Evolutionary conservation across 2,329 filamentous ascomycete genomes (phyloP).

Genomic region (Sphaerulina populicola): DNA sequence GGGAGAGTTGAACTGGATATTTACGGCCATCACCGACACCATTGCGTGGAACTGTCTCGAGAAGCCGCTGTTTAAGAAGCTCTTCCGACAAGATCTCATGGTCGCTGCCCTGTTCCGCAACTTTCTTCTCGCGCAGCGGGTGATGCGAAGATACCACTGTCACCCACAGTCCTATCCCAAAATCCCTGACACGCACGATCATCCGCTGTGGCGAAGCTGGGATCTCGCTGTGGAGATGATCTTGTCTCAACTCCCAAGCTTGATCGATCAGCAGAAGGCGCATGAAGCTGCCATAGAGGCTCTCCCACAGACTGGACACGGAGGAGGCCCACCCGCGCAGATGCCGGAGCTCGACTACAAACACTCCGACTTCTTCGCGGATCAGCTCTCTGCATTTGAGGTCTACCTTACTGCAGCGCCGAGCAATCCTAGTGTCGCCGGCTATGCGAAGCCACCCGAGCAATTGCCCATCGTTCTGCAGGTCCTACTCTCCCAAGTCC

Average conservation of each 20-base stretch:
- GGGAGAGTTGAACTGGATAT: conserved; percentile 98
- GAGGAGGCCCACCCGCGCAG: conserved; percentile 17
- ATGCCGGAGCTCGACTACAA: conserved; percentile 70
- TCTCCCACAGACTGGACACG: conserved; percentile 10
- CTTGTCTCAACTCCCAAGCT: conserved; percentile 73
- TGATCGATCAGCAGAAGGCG: conserved; percentile 67
- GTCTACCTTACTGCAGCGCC: conserved; percentile 87
- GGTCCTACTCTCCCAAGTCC: conserved; percentile 90
- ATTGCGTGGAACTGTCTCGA: conserved; percentile 96
- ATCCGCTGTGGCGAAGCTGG: conserved; percentile 95
- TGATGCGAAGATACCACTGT: conserved; percentile 95
- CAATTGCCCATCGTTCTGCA: conserved; percentile 94
- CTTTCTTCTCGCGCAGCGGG: conserved; percentile 84
- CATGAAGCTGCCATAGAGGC: conserved; percentile 34
- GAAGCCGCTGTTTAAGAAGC: conserved; percentile 84
- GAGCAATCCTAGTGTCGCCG: conserved; percentile 74
- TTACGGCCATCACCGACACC: conserved; percentile 96
- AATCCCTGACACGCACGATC: conserved; percentile 89
- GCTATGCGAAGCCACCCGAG: conserved; percentile 63
- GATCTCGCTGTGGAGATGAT: conserved; percentile 95
- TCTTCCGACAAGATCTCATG: conserved; percentile 96
- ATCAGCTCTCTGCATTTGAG: conserved; percentile 94
- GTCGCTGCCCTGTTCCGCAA: conserved; percentile 97
- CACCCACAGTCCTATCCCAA: conserved; percentile 86
- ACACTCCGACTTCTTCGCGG: conserved; percentile 92